Evolutionary conservation across 768 basidiomycete species (phyloP).

Genomic region (Tephrocybe sp.): DNA sequence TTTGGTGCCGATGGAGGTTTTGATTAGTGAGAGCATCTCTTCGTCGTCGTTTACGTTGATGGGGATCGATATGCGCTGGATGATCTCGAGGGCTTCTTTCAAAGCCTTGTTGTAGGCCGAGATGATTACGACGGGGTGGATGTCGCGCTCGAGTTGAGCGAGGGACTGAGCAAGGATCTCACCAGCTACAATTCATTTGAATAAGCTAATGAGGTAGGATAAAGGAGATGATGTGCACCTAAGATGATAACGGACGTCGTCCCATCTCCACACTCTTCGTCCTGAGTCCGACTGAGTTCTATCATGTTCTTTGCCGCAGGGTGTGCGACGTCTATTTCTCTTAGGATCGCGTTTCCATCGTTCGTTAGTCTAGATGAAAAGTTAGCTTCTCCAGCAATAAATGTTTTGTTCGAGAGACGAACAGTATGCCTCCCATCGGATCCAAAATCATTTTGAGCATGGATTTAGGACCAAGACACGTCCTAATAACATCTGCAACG

Average conservation of each 20-base stretch:
- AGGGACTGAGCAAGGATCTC: constrained; percentile 97
- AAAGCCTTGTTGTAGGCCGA: constrained; percentile 97
- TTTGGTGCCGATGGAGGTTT: constrained; percentile 97
- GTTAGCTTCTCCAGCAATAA: neutral
- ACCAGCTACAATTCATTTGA: constrained; percentile 51
- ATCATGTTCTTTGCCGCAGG: constrained; percentile 99
- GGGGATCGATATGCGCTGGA: constrained; percentile 83
- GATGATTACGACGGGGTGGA: constrained; percentile 99
- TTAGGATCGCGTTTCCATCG: constrained; percentile 97
- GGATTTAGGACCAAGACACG: constrained; percentile 94
- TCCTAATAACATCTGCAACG: constrained; percentile 96
- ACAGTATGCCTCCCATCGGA: constrained; percentile 99
- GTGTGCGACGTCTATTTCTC: constrained; percentile 98
- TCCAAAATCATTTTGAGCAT: constrained; percentile 99
- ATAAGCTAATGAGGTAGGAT: neutral
- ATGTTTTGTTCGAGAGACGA: constrained; percentile 22
- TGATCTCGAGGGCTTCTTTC: constrained; percentile 85
- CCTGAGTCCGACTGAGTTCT: constrained; percentile 95
- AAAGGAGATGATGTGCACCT: constrained; percentile 44
- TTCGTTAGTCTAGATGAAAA: constrained; percentile 73
- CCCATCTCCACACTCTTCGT: constrained; percentile 98
- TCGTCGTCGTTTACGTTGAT: constrained; percentile 83
- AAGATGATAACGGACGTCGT: constrained; percentile 98
- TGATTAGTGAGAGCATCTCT: constrained; percentile 96
- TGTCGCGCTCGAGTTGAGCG: constrained; percentile 90